A percentile compares a stretch with the other conserved stretches of the same genome.
These are phyloP conservation scores for Celoporthe dispersa DNA, from an alignment of 2,329 filamentous ascomycete species.

Conservation along the genomic window DNA sequence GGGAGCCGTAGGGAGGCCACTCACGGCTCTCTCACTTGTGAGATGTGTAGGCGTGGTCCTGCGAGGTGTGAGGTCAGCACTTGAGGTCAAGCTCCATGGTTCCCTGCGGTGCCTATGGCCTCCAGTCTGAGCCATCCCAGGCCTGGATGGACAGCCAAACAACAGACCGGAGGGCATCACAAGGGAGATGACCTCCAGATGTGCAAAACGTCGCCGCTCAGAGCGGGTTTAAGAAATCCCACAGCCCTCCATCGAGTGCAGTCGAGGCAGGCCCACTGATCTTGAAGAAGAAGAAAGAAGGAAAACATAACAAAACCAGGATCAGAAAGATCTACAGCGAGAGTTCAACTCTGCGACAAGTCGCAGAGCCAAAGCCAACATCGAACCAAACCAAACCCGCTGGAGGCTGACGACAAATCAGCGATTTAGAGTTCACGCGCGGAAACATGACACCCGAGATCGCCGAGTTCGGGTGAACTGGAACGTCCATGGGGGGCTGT, in stretches of 20 bases:
- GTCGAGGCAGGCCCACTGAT: too few species aligned
- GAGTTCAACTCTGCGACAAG: slow-evolving; percentile 2
- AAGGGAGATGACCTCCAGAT: too few species aligned
- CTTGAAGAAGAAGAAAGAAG: background rate
- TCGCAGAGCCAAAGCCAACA: background rate
- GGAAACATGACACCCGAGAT: background rate
- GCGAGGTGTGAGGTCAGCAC: background rate
- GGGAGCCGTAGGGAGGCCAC: background rate
- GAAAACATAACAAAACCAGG: background rate
- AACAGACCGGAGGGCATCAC: too few species aligned
- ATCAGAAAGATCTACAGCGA: background rate
- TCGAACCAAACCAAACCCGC: background rate
- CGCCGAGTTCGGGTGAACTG: background rate
- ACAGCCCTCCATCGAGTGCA: background rate
- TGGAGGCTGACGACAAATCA: background rate
- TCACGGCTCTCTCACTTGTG: too few species aligned
- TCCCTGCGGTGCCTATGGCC: too few species aligned
- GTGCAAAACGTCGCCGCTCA: too few species aligned
- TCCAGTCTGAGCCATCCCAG: too few species aligned
- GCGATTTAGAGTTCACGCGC: background rate
- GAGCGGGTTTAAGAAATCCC: too few species aligned
- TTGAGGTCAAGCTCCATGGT: too few species aligned
- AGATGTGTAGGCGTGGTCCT: background rate
- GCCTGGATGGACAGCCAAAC: too few species aligned
- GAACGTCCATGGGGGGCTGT: too few species aligned